Base-by-base conservation (phyloP, 108 stramenopile genomes). In the Mediolabrus comicus region DNA sequence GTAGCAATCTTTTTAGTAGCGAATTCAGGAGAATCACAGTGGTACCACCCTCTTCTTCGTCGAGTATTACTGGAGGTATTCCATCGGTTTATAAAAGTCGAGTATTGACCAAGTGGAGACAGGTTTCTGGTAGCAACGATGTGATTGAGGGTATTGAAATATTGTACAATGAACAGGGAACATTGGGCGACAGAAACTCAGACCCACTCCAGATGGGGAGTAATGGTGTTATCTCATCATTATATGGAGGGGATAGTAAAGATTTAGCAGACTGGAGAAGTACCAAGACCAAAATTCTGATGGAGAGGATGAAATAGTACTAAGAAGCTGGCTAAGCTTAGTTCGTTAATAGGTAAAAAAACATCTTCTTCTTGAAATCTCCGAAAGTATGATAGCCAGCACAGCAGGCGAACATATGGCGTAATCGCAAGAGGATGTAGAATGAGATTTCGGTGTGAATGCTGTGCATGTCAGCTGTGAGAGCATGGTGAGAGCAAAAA, bases 71-170 rank as follows among this genome's bases (percentile, higher is more conserved):
- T 1, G 75, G 76, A 14, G 88, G 89, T 13, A 87, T 90, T 36
- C 92, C 92, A 3, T 54, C 41, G 1, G 65, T 93, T 49, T 87
- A 78, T 2, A 86, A 86, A 26, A 82, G 80, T 65, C 76, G 92
- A 13, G 74, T 87, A 2, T 53, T 93, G 41, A 86, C 87, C 27
- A 93, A 93, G 55, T 93, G 89, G 89, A 93, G 78, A 71, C 61
- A 55, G n/a, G 43, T 35, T 6, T 22, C 13, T 16, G 59, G 16
- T 2, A 28, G 53, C 6, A 56, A 58, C 17, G 51, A 77, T 67
- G 43, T 64, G 34, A 79, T 75, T 28, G 89, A 93, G 53, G 92
- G 83, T 16, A 77, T 93, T 28, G 89, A 93, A 77, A 74, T 93
- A 16, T 75, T 86, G 2, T 93, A 93, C 59, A 79, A 79, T 43